Evolutionary conservation across 78 protist genomes (phyloP).

Genomic region (Goniomonas avonlea): DNA sequence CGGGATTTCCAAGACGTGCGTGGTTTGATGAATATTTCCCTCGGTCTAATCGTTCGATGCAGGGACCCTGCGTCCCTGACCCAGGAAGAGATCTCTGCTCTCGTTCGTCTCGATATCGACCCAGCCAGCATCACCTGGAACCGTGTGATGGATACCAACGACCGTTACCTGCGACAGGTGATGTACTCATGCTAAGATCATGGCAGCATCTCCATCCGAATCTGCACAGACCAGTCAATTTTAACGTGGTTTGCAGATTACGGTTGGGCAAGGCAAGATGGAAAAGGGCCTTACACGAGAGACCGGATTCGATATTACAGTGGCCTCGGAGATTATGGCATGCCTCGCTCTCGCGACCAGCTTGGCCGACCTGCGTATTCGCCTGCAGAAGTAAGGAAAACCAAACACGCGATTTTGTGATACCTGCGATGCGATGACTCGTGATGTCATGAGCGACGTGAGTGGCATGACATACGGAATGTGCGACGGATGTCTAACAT

Average conservation of each 20-base stretch:
- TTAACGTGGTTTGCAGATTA: too few species aligned
- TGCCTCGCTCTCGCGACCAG: constrained; percentile 35
- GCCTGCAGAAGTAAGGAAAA: too few species aligned
- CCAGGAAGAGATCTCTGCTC: constrained; percentile 26
- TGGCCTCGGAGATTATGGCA: constrained; percentile 96
- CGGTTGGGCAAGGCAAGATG: constrained; percentile 76
- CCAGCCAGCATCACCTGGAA: constrained; percentile 88
- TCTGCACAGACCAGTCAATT: too few species aligned
- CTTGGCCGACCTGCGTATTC: constrained; percentile 36
- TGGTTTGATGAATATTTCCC: too few species aligned
- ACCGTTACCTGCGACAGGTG: constrained; percentile 88
- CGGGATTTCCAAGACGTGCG: constrained; percentile 75
- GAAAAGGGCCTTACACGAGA: constrained; percentile 64
- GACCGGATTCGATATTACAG: constrained; percentile 89
- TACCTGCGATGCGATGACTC: too few species aligned
- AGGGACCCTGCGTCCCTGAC: constrained; percentile 11
- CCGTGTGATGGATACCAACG: constrained; percentile 85
- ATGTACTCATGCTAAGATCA: too few species aligned
- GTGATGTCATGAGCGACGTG: too few species aligned
- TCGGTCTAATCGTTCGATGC: too few species aligned
- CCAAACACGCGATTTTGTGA: too few species aligned
- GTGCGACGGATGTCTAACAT: too few species aligned
- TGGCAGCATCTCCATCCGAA: too few species aligned
- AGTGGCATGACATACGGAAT: too few species aligned
- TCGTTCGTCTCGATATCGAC: constrained; percentile 88